Percentiles rank a stretch among this genome's conserved stretches.
These are phyloP conservation scores for Xylariaceae sp. DNA, from an alignment of 2,329 filamentous ascomycete genomes.

Conservation along the genomic window DNA sequence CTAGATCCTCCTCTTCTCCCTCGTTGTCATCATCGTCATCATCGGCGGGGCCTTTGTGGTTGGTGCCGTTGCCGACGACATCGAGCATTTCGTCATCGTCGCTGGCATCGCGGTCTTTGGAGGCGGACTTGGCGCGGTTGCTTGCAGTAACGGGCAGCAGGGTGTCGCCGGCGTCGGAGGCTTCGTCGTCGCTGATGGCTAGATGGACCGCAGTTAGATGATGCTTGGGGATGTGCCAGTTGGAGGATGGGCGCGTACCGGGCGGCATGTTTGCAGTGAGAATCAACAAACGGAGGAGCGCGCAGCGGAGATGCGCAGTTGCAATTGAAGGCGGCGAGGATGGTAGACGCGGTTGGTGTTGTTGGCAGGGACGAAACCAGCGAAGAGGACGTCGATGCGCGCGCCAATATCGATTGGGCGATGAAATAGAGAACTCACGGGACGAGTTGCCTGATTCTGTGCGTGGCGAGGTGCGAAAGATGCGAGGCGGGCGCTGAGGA, in stretches of 20 bases:
- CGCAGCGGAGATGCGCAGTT: not conserved
- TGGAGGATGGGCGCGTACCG: slow-evolving; percentile 14
- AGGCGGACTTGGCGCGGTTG: slow-evolving; percentile 7
- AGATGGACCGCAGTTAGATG: slow-evolving; percentile 11
- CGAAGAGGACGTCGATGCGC: too few species aligned
- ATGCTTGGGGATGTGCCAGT: not conserved
- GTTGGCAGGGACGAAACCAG: too few species aligned
- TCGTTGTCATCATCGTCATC: slow-evolving; percentile 19
- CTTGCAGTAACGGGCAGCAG: slow-evolving; percentile 9
- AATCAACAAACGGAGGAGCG: not conserved
- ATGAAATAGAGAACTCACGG: too few species aligned
- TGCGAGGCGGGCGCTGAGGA: too few species aligned
- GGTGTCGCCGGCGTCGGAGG: slow-evolving; percentile 33
- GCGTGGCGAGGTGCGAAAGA: too few species aligned
- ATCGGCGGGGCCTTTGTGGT: slow-evolving; percentile 17
- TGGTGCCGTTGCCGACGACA: slow-evolving; percentile 15
- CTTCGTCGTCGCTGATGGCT: slow-evolving; percentile 43
- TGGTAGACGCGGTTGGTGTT: too few species aligned
- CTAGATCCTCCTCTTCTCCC: slow-evolving; percentile 34
- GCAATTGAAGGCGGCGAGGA: too few species aligned
- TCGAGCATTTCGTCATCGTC: slow-evolving; percentile 27
- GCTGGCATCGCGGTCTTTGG: slow-evolving; percentile 22
- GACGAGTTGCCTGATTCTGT: too few species aligned
- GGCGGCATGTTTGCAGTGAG: slow-evolving; percentile 18
- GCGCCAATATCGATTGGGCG: too few species aligned